A percentile compares a stretch with the other conserved stretches of the same genome.
Evolutionary conservation across 129 eudicot genomes (phyloP).

Genomic region (Silybum marianum): DNA sequence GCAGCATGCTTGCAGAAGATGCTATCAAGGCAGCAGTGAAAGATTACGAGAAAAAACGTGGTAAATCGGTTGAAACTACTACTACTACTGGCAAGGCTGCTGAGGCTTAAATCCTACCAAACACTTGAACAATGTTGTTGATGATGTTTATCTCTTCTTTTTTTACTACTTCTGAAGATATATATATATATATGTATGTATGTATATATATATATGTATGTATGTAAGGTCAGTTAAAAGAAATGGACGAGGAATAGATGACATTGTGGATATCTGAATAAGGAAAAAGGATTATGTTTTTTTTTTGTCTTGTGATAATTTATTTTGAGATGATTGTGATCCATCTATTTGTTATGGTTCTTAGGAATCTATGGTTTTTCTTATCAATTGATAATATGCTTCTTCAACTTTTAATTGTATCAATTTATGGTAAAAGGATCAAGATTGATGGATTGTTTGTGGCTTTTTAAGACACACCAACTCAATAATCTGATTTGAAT

Average conservation of each 20-base stretch:
- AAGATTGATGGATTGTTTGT: too few relatives aligned
- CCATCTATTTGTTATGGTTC: not conserved
- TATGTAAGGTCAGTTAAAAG: not conserved
- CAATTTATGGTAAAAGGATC: too few relatives aligned
- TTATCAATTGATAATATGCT: not conserved
- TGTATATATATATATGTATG: too few relatives aligned
- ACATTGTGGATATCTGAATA: not conserved
- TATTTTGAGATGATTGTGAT: not conserved
- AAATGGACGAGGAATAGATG: not conserved
- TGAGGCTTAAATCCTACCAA: conserved; percentile 42
- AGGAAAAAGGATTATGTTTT: not conserved
- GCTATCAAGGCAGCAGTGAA: conserved; percentile 96
- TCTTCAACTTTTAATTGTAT: not conserved
- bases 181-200: too few relatives aligned
- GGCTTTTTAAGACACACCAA: too few relatives aligned
- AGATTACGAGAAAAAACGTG: conserved; percentile 74
- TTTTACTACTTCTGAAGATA: not conserved
- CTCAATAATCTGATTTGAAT: too few relatives aligned
- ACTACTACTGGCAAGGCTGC: conserved; percentile 53
- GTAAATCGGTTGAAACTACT: conserved; percentile 35
- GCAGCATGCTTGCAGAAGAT: conserved; percentile 99
- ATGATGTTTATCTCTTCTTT: not conserved
- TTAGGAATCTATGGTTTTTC: not conserved
- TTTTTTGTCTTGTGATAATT: not conserved
- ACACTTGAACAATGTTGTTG: not conserved